Evolutionary conservation across 768 basidiomycete species (phyloP), one percentile per base, ranked within the genome.

Genomic region (Tephrocybe sp.): DNA sequence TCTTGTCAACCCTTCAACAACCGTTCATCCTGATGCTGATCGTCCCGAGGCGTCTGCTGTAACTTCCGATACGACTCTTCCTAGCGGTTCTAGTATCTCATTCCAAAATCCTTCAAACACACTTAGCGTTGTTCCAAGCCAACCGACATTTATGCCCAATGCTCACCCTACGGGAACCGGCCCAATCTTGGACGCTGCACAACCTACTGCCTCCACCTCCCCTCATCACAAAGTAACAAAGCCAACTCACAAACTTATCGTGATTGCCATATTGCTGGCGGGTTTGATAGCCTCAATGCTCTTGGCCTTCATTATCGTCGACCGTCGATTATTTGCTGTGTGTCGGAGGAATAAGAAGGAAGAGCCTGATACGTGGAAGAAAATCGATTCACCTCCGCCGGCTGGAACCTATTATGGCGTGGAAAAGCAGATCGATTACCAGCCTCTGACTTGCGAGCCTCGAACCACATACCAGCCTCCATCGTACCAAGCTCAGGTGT

Each of bases 251-350:
- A 57, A 60, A 38, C 57, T 62, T 6, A 25, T 58, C 20, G 37
- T 60, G 21, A 48, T 62, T 2, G 57, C 50, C 7, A 40, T 45
- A 15, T 40, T 58, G 17, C 46, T 62, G 51, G 62, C 48, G 11
- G 57, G 51, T 18, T 50, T 62, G 21, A 41, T 60, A 26, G 49
- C 40, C 4, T 23, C 58, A 14, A 51, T 56, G 37, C 47, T 62
- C 30, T 41, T 55, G 25, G 43, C 42, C 3, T 60, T 55, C 32
- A 25, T 58, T 25, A 14, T 54, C 17, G 34, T 58, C 33, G 45
- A 57, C 25, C 51, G 37, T 20, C 50, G 46, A 10, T 25, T 54
- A 1, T 47, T 60, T 17, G 40, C 26, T 3, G 17, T 34, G 4
- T 59, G 57, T 37, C 32, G 45, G 40, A 38, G 47, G 32, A 54